A percentile compares a stretch with the other conserved stretches of the same genome.
These are phyloP conservation scores for Ogataea allantospora DNA, from an alignment of 805 yeast species.

Conservation along the genomic window DNA sequence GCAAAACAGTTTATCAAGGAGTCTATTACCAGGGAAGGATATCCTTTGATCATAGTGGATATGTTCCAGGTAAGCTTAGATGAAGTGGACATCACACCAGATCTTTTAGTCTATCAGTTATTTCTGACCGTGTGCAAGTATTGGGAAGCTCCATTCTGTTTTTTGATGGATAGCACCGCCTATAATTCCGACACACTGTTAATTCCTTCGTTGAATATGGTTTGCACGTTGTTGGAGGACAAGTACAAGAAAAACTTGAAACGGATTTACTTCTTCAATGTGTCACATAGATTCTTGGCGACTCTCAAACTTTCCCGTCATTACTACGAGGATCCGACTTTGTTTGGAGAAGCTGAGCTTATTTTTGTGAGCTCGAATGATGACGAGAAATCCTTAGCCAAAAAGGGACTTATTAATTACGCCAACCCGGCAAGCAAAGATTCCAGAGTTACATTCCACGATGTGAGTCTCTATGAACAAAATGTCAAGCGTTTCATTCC, in stretches of 20 bases:
- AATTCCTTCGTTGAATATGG: conserved; percentile 12
- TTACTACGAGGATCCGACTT: conserved; percentile 8
- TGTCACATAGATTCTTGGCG: conserved; percentile 35
- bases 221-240: conserved; percentile 43
- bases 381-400: conserved; percentile 42
- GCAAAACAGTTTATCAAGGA: conserved; percentile 52
- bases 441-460: conserved; percentile 50
- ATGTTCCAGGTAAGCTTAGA: conserved; percentile 39
- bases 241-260: conserved; percentile 51
- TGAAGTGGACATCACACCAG: conserved; percentile 35
- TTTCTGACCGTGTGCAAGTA: conserved; percentile 66
- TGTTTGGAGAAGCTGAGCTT: conserved; percentile 16
- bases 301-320: conserved; percentile 10
- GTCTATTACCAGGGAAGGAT: conserved; percentile 68
- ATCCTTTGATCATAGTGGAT: conserved; percentile 61
- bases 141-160: conserved; percentile 65
- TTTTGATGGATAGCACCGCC: conserved; percentile 70
- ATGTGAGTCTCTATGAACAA: conserved; percentile 51
- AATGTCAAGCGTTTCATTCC: conserved; percentile 52
- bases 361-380: conserved; percentile 47
- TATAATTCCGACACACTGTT: conserved; percentile 29
- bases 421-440: conserved; percentile 45
- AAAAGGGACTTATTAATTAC: conserved; percentile 43
- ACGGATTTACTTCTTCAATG: conserved; percentile 50
- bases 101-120: conserved; percentile 54